These are phyloP conservation scores for Fusarium sp. DNA, from an alignment of 2,329 filamentous ascomycete genomes.

Conservation along the genomic window DNA sequence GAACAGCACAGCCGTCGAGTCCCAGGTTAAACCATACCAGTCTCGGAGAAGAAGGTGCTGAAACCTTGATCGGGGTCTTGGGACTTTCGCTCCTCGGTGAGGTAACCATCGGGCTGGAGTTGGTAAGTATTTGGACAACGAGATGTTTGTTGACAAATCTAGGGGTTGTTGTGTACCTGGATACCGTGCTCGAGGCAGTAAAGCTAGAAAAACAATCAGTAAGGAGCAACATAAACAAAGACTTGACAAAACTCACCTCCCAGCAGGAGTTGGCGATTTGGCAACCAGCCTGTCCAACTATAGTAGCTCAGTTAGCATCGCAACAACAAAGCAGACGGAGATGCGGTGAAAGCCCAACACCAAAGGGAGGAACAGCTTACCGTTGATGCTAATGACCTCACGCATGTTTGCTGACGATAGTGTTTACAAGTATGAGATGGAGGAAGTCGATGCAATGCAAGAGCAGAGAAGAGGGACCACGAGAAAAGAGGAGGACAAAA, in stretches of 20 bases:
- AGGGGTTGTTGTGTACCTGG: conserved; percentile 73
- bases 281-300: conserved; percentile 99
- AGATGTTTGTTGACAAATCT: conserved; percentile 40
- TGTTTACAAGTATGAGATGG: conserved; percentile 42
- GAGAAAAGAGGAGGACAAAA: conserved; percentile 40
- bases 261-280: conserved; percentile 99
- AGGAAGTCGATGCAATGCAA: conserved; percentile 51
- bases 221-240: conserved; percentile 42
- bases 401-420: conserved; percentile 77
- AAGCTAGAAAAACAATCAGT: conserved; percentile 69
- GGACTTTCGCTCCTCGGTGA: conserved; percentile 97
- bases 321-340: conserved; percentile 22
- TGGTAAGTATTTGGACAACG: conserved; percentile 27
- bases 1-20: conserved; percentile 15
- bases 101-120: conserved; percentile 91
- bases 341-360: conserved; percentile 57
- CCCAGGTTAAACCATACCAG: conserved; percentile 71
- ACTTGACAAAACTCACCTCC: conserved; percentile 80
- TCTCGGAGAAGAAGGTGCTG: conserved; percentile 99
- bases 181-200: conserved; percentile 99
- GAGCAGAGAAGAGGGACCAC: conserved; percentile 48
- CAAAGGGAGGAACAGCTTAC: conserved; percentile 66
- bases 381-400: conserved; percentile 99
- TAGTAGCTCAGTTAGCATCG: conserved; percentile 64
- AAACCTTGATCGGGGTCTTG: conserved; percentile 95